Percentiles rank a stretch among this genome's conserved stretches.
These are phyloP conservation scores for Cunninghamia lanceolata DNA, from an alignment of 75 land plant species.

Conservation along the genomic window DNA sequence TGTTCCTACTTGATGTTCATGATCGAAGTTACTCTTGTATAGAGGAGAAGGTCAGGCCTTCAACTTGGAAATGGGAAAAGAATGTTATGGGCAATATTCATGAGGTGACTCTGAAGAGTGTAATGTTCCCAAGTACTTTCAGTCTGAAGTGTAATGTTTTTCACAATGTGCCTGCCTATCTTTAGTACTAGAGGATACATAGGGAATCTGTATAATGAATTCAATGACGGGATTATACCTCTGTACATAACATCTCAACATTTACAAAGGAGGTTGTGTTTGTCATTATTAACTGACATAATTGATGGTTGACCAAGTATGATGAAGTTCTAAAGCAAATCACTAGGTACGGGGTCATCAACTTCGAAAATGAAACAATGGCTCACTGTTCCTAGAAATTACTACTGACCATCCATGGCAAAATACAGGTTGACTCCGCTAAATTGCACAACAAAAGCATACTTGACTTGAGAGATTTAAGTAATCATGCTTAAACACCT, in stretches of 20 bases:
- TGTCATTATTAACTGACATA: conserved; percentile 59
- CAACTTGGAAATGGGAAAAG: conserved; percentile 35
- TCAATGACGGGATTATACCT: conserved; percentile 60
- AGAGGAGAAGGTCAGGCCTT: conserved; percentile 30
- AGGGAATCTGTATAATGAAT: conserved; percentile 64
- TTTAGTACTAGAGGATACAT: conserved; percentile 62
- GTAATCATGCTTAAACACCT: too few species aligned
- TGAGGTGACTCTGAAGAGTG: conserved; percentile 20
- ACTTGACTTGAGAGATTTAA: too few species aligned
- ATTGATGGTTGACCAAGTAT: conserved; percentile 83
- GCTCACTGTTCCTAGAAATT: conserved; percentile 58
- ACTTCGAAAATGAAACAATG: conserved; percentile 37
- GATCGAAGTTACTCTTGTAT: background rate
- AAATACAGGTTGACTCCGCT: too few species aligned
- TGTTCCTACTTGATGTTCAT: background rate
- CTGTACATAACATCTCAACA: conserved; percentile 49
- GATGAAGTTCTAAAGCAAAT: conserved; percentile 51
- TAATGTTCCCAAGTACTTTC: background rate
- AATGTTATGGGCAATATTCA: conserved; percentile 25
- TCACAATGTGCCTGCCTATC: conserved; percentile 44
- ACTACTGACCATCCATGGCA: too few species aligned
- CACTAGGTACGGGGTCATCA: conserved; percentile 48
- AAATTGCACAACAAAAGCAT: too few species aligned
- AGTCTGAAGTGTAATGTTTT: conserved; percentile 27
- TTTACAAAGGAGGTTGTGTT: conserved; percentile 40